Evolutionary conservation across 2,329 filamentous ascomycete species (phyloP).

Genomic region (Corinectria fuckeliana): DNA sequence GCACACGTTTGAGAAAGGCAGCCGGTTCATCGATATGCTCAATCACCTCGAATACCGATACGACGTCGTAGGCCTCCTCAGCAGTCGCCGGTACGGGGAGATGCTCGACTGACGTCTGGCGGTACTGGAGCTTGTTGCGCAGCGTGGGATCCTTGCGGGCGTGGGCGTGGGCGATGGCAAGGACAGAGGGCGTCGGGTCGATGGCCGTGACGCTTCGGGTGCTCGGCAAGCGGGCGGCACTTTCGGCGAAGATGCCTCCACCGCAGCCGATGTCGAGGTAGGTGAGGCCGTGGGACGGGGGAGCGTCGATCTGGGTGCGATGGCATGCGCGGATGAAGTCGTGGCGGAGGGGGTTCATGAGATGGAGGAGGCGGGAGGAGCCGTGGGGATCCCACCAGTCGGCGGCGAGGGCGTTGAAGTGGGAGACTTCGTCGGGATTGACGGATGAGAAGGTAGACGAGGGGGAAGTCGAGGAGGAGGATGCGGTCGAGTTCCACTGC

Average conservation of each 20-base stretch:
- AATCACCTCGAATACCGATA: conserved; percentile 92
- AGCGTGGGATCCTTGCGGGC: conserved; percentile 76
- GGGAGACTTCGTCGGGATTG: conserved; percentile 86
- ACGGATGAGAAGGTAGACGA: conserved; percentile 68
- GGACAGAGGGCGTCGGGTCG: conserved; percentile 77
- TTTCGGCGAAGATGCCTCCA: conserved; percentile 95
- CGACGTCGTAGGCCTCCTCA: conserved; percentile 71
- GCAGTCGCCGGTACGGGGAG: conserved; percentile 53
- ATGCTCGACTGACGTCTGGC: conserved; percentile 78
- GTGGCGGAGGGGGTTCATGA: conserved; percentile 97
- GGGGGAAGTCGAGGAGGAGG: conserved; percentile 10
- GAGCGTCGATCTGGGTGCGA: conserved; percentile 52
- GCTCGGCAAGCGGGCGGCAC: conserved; percentile 71
- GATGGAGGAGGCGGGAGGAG: conserved; percentile 87
- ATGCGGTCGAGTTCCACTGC: conserved; percentile 32
- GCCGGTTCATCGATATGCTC: conserved; percentile 86
- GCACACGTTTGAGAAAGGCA: conserved; percentile 73
- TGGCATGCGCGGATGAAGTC: conserved; percentile 84
- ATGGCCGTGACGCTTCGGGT: conserved; percentile 75
- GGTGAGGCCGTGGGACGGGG: conserved; percentile 52
- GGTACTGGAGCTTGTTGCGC: conserved; percentile 69
- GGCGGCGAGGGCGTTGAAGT: conserved; percentile 92
- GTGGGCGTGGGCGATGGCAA: conserved; percentile 78
- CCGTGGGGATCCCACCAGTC: conserved; percentile 98
- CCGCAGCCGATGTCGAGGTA: conserved; percentile 96